Evolutionary conservation across 345 rosid species (phyloP).

Genomic region (Erucastrum elatum): DNA sequence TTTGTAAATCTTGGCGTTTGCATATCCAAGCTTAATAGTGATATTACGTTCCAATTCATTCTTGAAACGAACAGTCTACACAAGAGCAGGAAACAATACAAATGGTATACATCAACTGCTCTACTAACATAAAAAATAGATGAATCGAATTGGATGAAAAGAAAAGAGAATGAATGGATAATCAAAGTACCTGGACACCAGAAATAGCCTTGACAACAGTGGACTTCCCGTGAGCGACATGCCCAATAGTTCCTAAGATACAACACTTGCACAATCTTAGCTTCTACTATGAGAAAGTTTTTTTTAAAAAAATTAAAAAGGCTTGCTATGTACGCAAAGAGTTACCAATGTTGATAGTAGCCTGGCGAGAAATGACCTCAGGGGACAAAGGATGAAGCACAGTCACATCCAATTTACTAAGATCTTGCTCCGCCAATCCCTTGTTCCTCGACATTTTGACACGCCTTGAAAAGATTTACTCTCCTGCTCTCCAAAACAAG

Average conservation of each 20-base stretch:
- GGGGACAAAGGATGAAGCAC: constrained; percentile 91
- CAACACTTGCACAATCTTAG: neutral
- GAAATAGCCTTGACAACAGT: constrained; percentile 96
- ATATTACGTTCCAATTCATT: constrained; percentile 95
- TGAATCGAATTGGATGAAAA: neutral
- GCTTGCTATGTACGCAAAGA: neutral
- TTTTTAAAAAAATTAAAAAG: neutral
- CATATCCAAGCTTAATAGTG: constrained; percentile 98
- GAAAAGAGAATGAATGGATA: neutral
- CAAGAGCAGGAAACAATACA: constrained; percentile 14
- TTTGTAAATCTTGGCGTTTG: constrained; percentile 94
- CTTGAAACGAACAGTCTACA: constrained; percentile 94
- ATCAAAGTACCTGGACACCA: constrained; percentile 74
- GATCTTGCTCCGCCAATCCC: constrained; percentile 95
- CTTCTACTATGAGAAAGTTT: neutral
- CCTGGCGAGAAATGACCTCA: constrained; percentile 96
- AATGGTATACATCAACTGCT: neutral
- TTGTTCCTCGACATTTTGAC: constrained; percentile 63
- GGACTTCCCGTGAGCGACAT: constrained; percentile 97
- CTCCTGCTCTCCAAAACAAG: constrained; percentile 6
- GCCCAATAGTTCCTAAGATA: constrained; percentile 81
- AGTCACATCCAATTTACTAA: constrained; percentile 77
- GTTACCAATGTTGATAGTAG: constrained; percentile 86
- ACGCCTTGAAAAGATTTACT: neutral
- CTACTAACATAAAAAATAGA: neutral